Conservation (phyloP, 2,329 filamentous ascomycete species). For the Helminthosporium solani region DNA sequence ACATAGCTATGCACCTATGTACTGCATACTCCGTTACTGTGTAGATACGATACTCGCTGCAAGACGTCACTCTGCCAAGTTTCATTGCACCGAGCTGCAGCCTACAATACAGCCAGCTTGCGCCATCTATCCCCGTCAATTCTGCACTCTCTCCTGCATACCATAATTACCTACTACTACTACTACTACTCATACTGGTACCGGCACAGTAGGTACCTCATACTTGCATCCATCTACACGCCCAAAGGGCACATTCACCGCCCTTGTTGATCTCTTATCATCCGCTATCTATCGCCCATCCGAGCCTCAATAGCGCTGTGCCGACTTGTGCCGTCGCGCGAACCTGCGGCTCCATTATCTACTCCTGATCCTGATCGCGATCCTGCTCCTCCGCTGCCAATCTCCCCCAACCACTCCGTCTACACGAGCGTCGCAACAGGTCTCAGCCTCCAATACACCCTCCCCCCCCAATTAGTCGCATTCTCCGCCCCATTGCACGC, state of each 20-base stretch:
- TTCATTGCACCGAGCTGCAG: neutral
- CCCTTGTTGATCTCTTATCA: too few relatives aligned
- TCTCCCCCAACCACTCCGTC: constrained; percentile 15
- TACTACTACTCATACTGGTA: too few relatives aligned
- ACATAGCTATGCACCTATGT: too few relatives aligned
- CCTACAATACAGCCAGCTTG: neutral
- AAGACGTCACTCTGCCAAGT: neutral
- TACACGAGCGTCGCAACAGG: constrained; percentile 26
- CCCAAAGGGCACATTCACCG: neutral
- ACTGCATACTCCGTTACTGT: too few relatives aligned
- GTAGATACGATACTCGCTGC: too few relatives aligned
- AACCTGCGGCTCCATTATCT: neutral
- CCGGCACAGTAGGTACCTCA: too few relatives aligned
- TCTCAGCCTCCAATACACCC: constrained; percentile 24
- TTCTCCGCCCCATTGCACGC: constrained; percentile 1
- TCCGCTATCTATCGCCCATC: too few relatives aligned
- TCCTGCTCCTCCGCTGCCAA: constrained; percentile 27
- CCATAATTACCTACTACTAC: neutral
- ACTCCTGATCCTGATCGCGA: constrained; percentile 30
- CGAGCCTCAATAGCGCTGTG: too few relatives aligned
- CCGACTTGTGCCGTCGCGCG: neutral
- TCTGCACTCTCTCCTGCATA: neutral
- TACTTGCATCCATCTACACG: too few relatives aligned
- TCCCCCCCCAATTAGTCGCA: constrained; percentile 15
- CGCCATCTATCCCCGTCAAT: neutral